Evolutionary conservation across 2,329 filamentous ascomycete species (phyloP).

Genomic region (Diaporthe sp.): DNA sequence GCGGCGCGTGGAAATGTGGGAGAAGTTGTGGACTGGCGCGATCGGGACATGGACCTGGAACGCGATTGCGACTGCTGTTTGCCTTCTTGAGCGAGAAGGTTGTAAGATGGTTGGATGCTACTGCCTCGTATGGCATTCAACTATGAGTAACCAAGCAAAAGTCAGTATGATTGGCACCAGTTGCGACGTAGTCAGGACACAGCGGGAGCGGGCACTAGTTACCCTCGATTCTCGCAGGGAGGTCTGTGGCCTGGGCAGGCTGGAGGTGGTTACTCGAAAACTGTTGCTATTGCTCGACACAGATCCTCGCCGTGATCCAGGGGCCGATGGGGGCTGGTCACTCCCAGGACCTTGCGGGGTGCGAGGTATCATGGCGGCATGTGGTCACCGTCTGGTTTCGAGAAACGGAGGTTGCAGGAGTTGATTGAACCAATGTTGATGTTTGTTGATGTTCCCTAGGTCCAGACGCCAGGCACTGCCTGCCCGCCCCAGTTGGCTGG

Average conservation of each 20-base stretch:
- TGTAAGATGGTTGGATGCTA: slow-evolving; percentile 53
- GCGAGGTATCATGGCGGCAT: slow-evolving; percentile 42
- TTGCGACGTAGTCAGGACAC: neutral
- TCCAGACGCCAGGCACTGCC: slow-evolving; percentile 1
- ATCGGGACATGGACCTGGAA: slow-evolving; percentile 32
- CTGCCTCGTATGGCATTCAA: slow-evolving; percentile 48
- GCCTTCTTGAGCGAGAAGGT: slow-evolving; percentile 55
- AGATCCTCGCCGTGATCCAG: slow-evolving; percentile 46
- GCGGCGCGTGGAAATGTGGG: slow-evolving; percentile 53
- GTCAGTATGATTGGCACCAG: neutral
- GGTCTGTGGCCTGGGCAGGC: slow-evolving; percentile 47
- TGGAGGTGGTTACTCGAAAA: slow-evolving; percentile 47
- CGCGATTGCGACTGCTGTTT: slow-evolving; percentile 25
- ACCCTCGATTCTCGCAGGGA: slow-evolving; percentile 50
- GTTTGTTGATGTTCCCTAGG: slow-evolving; percentile 25
- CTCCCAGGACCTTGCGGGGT: slow-evolving; percentile 47
- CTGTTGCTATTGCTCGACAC: slow-evolving; percentile 44
- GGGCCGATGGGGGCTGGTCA: slow-evolving; percentile 42
- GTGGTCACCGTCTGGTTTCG: neutral
- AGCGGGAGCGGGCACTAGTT: slow-evolving; percentile 29
- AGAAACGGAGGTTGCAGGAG: neutral
- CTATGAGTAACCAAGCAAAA: slow-evolving; percentile 37
- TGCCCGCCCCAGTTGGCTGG: slow-evolving; percentile 13
- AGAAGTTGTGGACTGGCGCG: slow-evolving; percentile 31
- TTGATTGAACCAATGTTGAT: slow-evolving; percentile 19